Evolutionary conservation across 2,329 filamentous ascomycete species (phyloP), one percentile per base, ranked within the genome.

Genomic region (Ophiognomonia clavigignenti-juglandacearum): DNA sequence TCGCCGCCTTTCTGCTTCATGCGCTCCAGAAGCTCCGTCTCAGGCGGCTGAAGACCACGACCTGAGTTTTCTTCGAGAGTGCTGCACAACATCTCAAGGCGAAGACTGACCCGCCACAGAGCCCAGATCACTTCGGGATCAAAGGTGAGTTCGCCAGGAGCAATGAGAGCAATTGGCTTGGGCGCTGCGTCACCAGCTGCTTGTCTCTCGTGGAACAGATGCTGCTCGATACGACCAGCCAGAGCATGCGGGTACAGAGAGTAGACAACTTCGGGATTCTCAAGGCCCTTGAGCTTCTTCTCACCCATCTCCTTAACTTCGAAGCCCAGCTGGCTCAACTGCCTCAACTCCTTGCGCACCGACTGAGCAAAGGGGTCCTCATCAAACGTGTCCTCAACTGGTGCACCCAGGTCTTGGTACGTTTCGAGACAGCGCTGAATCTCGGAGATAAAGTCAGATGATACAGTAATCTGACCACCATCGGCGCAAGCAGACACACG

Each of bases 221-320:
- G 87, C 31, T 84, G 77, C 13, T 85, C 78, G 50, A 90, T 83
- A 51, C 93, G 85, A 32, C 88, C 89, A 11, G 87, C 82, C 26
- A 98, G 78, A 1, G 86, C 81, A 63, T 96, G 90, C 3, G 93
- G 92, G 63, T 96, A 98, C 64, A 98, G 86, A 49, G 95, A 83
- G 68, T 96, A 97, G 56, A 98, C 85, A 51, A 90, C 85, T 64
- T 98, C 93, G 0, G 93, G 92, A 61, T 98, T 98, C 67, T 98
- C 93, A 11, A 98, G 82, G 24, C 93, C 93, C 69, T 98, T 98
- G 47, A 98, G 76, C 61, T 96, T 96, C 56, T 86, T 85, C 66
- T 97, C 91, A 40, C 93, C 93, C 64, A 67, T 85, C 59, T 96
- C 91, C 66, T 96, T 96, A 61, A 97, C 90, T 63, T 96, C 89